Conservation (phyloP, 108 stramenopile species). For the Skeletonema grethae region DNA sequence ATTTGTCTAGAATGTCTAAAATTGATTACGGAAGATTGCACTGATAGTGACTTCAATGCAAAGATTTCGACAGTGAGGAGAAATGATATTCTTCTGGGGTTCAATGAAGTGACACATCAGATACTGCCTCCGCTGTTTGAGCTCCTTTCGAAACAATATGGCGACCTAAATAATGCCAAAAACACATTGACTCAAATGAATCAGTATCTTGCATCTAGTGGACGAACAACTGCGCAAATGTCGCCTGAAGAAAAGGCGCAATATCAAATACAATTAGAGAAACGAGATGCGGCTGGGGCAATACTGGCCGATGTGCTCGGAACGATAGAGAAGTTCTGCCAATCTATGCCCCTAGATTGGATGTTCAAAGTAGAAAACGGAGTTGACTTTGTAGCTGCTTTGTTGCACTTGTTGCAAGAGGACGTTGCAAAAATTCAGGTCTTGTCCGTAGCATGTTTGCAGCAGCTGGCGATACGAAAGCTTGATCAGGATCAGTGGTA, state of each 20-base stretch:
- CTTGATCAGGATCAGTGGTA: constrained; percentile 72
- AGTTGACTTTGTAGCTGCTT: constrained; percentile 68
- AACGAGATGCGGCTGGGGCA: constrained; percentile 36
- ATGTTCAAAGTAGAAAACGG: constrained; percentile 50
- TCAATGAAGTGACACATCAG: constrained; percentile 78
- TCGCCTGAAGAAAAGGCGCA: constrained; percentile 60
- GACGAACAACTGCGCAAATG: constrained; percentile 69
- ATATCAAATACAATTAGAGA: constrained; percentile 60
- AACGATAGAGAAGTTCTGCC: constrained; percentile 78
- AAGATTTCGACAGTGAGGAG: constrained; percentile 85
- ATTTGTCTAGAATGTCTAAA: constrained; percentile 79
- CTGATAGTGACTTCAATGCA: constrained; percentile 90
- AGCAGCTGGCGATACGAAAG: constrained; percentile 75
- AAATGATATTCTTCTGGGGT: constrained; percentile 85
- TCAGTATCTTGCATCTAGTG: constrained; percentile 58
- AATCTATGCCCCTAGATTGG: constrained; percentile 87
- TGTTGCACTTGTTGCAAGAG: constrained; percentile 79
- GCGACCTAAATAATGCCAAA: constrained; percentile 54
- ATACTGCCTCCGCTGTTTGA: constrained; percentile 74
- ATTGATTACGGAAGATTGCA: constrained; percentile 88
- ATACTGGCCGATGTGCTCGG: constrained; percentile 68
- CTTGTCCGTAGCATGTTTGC: constrained; percentile 65
- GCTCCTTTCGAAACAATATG: constrained; percentile 69
- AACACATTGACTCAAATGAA: constrained; percentile 67
- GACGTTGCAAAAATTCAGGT: constrained; percentile 66